Evolutionary conservation across 257 asterid genomes (phyloP).

Genomic region (Catharanthus roseus): DNA sequence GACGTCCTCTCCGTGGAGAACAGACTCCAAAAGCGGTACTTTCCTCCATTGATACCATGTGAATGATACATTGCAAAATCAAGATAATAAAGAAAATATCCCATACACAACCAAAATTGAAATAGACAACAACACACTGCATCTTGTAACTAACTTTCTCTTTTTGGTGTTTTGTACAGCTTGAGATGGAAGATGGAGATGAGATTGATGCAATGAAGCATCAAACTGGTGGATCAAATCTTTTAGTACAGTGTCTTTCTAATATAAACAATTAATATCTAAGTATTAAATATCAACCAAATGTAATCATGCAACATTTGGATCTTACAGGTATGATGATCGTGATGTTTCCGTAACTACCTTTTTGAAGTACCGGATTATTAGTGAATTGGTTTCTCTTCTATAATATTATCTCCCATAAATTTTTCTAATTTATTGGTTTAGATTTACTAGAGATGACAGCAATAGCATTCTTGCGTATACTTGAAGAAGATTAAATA

Average conservation of each 20-base stretch:
- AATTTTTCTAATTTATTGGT: no score
- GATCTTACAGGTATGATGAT: not conserved
- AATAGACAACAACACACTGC: not conserved
- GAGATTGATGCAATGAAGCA: conserved; percentile 29
- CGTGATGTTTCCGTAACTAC: not conserved
- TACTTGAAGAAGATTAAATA: no score
- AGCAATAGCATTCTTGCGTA: no score
- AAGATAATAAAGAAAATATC: not conserved
- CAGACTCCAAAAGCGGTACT: conserved; percentile 42
- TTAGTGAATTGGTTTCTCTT: not conserved
- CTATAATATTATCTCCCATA: no score
- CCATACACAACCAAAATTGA: not conserved
- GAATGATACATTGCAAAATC: not conserved
- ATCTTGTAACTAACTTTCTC: not conserved
- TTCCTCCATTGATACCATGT: not conserved
- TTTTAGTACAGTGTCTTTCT: not conserved
- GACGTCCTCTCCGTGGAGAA: conserved; percentile 37
- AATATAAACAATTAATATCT: not conserved
- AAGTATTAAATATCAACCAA: no score
- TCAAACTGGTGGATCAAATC: conserved; percentile 20
- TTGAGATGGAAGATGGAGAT: conserved; percentile 30
- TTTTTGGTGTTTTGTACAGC: conserved; percentile 7
- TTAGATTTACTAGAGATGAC: no score
- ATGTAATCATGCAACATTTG: not conserved
- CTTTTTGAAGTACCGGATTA: not conserved